A percentile compares a stretch with the other conserved stretches of the same genome.
Evolutionary conservation across 208 protist species (phyloP).

Genomic region (Angomonas desouzai): DNA sequence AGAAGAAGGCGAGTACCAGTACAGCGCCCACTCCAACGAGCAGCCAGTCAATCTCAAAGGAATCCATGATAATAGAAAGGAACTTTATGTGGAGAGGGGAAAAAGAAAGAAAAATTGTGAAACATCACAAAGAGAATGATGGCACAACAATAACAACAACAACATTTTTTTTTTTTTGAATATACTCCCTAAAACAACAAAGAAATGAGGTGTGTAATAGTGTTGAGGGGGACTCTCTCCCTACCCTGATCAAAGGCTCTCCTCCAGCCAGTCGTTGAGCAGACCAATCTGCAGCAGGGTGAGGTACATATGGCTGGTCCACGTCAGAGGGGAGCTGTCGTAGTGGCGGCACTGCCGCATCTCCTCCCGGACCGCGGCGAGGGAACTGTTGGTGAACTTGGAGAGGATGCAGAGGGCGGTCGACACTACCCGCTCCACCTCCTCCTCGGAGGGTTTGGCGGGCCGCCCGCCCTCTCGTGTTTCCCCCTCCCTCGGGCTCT

Average conservation of each 20-base stretch:
- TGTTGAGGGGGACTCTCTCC: too few species aligned
- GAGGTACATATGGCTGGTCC: slow-evolving; percentile 50
- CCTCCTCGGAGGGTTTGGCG: not conserved
- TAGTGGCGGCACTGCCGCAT: slow-evolving; percentile 25
- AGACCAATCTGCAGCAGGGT: slow-evolving; percentile 64
- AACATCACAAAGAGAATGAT: too few species aligned
- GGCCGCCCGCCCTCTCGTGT: not conserved
- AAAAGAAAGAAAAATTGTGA: too few species aligned
- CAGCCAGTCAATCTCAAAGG: not conserved
- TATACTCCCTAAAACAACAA: too few species aligned
- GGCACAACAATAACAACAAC: too few species aligned
- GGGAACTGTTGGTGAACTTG: slow-evolving; percentile 49
- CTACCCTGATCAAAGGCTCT: too few species aligned
- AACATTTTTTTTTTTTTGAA: not conserved
- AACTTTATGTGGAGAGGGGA: not conserved
- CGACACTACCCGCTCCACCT: slow-evolving; percentile 37
- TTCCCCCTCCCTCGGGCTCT: not conserved
- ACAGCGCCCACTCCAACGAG: not conserved
- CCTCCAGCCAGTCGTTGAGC: slow-evolving; percentile 73
- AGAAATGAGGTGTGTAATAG: too few species aligned
- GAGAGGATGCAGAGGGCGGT: slow-evolving; percentile 62
- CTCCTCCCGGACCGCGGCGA: slow-evolving; percentile 43
- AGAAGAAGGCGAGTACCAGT: not conserved
- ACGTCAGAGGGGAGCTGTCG: slow-evolving; percentile 12
- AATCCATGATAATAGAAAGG: slow-evolving; percentile 12